Conservation (phyloP, 805 yeast genomes). For the Starmerella geochares region DNA sequence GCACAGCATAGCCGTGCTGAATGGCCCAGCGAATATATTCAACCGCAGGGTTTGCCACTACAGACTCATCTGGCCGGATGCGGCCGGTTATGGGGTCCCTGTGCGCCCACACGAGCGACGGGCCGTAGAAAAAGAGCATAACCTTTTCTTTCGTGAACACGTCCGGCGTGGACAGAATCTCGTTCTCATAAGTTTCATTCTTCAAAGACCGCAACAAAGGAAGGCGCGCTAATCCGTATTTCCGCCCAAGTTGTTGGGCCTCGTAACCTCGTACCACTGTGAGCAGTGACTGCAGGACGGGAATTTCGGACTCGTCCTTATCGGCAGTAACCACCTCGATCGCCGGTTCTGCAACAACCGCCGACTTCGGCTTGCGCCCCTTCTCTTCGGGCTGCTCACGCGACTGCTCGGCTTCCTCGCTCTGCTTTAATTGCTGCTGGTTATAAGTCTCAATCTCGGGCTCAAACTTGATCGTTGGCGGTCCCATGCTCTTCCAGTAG, state of each 20-base stretch:
- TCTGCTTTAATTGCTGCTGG: constrained; percentile 17
- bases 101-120: constrained; percentile 86
- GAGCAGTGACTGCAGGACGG: constrained; percentile 35
- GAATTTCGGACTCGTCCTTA: constrained; percentile 1
- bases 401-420: constrained; percentile 19
- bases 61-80: constrained; percentile 60
- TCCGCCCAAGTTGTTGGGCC: constrained; percentile 41
- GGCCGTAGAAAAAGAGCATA: constrained; percentile 71
- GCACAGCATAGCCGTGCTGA: constrained; percentile 56
- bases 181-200: constrained; percentile 45
- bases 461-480: constrained; percentile 20
- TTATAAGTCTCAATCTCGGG: constrained; percentile 22
- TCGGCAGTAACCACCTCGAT: background rate
- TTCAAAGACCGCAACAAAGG: constrained; percentile 42
- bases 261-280: constrained; percentile 72
- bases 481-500: constrained; percentile 76
- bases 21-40: constrained; percentile 61
- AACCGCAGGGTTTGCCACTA: constrained; percentile 64
- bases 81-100: constrained; percentile 66
- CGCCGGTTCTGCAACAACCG: background rate
- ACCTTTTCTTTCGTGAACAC: constrained; percentile 51
- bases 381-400: constrained; percentile 13
- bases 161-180: constrained; percentile 59
- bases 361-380: background rate
- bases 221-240: constrained; percentile 51